Evolutionary conservation across 257 asterid species (phyloP).

Genomic region (Solanum commersonii): DNA sequence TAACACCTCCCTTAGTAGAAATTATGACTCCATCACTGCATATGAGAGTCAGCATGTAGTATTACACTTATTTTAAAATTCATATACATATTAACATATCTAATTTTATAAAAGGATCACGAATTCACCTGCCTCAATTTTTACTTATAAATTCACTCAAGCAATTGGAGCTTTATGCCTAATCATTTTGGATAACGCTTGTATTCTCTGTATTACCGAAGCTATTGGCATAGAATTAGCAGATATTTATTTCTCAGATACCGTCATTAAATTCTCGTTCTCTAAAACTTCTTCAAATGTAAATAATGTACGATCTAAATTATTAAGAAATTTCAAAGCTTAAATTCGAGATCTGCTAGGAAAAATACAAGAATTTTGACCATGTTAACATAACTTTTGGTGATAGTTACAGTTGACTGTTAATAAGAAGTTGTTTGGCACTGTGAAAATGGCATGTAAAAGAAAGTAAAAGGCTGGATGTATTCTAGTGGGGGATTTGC

Average conservation of each 20-base stretch:
- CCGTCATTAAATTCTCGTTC: neutral
- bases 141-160: neutral
- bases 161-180: neutral
- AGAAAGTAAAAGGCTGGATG: neutral
- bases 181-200: fast-evolving
- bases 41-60: neutral
- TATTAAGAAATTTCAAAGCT: neutral
- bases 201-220: no score
- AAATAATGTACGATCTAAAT: neutral
- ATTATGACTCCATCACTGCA: neutral
- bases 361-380: neutral
- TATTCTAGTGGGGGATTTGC: conserved; percentile 6
- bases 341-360: fast-evolving
- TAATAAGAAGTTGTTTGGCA: neutral
- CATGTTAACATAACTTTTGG: neutral
- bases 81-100: neutral
- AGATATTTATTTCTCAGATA: no score
- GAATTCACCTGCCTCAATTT: neutral
- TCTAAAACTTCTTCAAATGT: neutral
- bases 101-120: neutral
- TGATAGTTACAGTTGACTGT: neutral
- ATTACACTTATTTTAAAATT: neutral
- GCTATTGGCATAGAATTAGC: no score
- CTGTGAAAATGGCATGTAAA: neutral
- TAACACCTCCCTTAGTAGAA: no score